Evolutionary conservation across 2,329 filamentous ascomycete species (phyloP).

Genomic region (Metarhizium humberi): DNA sequence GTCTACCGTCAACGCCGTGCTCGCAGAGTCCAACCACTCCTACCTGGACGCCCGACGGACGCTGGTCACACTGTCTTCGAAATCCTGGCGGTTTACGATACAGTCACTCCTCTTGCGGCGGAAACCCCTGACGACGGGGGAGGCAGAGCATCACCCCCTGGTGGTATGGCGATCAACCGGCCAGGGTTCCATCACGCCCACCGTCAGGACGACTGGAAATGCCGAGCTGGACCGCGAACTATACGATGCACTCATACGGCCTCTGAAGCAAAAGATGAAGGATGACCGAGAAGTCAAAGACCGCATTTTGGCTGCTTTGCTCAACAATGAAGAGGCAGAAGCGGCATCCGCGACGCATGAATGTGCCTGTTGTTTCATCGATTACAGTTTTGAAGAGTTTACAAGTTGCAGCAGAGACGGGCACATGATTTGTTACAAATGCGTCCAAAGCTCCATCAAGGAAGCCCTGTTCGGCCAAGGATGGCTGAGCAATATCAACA

Average conservation of each 20-base stretch:
- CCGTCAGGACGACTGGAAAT: conserved; percentile 56
- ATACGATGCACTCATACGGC: conserved; percentile 45
- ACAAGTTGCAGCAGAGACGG: conserved; percentile 59
- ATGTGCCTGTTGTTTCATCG: conserved; percentile 70
- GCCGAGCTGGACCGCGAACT: conserved; percentile 55
- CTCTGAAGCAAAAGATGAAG: conserved; percentile 36
- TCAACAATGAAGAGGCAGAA: conserved; percentile 53
- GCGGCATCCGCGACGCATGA: conserved; percentile 49
- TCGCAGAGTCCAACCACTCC: conserved; percentile 72
- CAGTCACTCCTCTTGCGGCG: conserved; percentile 61
- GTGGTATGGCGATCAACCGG: conserved; percentile 51
- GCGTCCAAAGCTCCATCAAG: conserved; percentile 70
- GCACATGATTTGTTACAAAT: conserved; percentile 72
- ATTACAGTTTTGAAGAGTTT: conserved; percentile 63
- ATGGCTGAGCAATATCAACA: conserved; percentile 73
- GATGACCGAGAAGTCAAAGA: conserved; percentile 40
- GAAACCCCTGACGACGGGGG: conserved; percentile 41
- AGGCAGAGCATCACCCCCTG: conserved; percentile 52
- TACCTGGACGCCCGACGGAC: conserved; percentile 65
- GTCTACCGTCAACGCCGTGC: conserved; percentile 66
- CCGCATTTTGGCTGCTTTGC: conserved; percentile 37
- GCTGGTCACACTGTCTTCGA: conserved; percentile 57
- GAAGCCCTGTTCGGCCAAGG: conserved; percentile 92
- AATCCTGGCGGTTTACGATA: conserved; percentile 70
- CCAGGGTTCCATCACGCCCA: conserved; percentile 47